Evolutionary conservation across 1,139 yeast genomes (phyloP), one percentile per base, ranked within the genome.

Genomic region (Pneumocystis oryctolagi): DNA sequence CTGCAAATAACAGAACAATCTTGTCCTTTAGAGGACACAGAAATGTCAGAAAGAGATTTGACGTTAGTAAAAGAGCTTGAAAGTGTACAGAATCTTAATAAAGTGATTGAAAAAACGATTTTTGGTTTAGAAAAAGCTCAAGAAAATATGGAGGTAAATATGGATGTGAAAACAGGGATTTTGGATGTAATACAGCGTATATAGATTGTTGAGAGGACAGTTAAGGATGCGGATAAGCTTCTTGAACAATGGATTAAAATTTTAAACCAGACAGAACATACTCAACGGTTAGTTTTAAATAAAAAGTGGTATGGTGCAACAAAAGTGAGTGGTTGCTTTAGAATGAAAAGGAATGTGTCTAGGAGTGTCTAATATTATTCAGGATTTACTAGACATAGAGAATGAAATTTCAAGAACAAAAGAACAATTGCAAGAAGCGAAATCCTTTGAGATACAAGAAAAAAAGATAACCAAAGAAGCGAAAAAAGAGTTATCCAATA

Each of bases 201-300:
- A 16, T 37, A 67, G 66, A 62, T 66, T 6, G 71, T 72, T 20
- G 64, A 68, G 20, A 59, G 62, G 8, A 68, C 74, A 32, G 68
- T 73, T 3, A 65, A 65, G 53, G 72, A 72, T 61, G 71, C 75
- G n/a, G 71, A 74, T 63, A 66, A 65, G 42, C 65, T 73, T 56
- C 68, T 74, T n/a, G 71, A 72, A 61, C 65, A 67, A 61, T 74
- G 76, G 75, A 70, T 72, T 30, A 66, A 69, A 57, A 71, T 74
- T 57, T 66, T 74, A 37, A 73, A 76, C 3, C 75, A 74, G 60
- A 70, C 76, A 1, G 74, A 72, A 60, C 75, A 73, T 60, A 73
- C 74, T 6, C 73, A 73, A 47, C 66, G 69, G 25, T 67, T 74
- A 32, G 63, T 74, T 57, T 65, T 68, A 20, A 68, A 71, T 59